phyloP scores from a whole-genome alignment of 768 basidiomycete genomes.

The Amanita polypyramis region DNA sequence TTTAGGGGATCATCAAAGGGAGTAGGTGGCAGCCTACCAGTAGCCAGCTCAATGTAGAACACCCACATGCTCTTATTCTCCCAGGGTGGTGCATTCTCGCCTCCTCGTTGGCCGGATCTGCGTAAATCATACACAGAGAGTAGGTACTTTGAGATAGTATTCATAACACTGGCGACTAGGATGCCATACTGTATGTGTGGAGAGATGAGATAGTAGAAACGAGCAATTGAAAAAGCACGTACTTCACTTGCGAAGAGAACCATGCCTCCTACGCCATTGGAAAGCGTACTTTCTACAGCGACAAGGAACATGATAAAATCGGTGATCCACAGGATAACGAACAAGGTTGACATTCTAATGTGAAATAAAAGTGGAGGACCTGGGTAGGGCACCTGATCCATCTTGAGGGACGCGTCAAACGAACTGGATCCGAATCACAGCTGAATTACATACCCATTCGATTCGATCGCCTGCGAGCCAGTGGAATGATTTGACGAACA shows the following conservation, averaged over 20 bases:
- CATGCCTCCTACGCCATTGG: conserved; percentile 79
- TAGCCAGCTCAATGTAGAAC: conserved; percentile 88
- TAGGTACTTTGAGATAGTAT: conserved; percentile 72
- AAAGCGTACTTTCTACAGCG: conserved; percentile 70
- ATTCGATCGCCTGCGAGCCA: conserved; percentile 94
- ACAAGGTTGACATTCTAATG: conserved; percentile 66
- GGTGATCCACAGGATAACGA: conserved; percentile 60
- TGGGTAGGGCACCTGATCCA: conserved; percentile 92
- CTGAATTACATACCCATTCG: conserved; percentile 65
- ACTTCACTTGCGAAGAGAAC: conserved; percentile 95
- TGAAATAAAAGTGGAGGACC: conserved; percentile 81
- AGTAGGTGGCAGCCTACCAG: conserved; percentile 45
- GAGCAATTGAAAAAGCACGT: conserved; percentile 17
- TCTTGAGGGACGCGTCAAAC: conserved; percentile 38
- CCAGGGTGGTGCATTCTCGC: conserved; percentile 86
- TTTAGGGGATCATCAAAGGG: conserved; percentile 8
- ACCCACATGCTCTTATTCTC: conserved; percentile 97
- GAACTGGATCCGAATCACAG: not conserved
- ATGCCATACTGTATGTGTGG: conserved; percentile 64
- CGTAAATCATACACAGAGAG: conserved; percentile 77
- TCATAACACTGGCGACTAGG: conserved; percentile 69
- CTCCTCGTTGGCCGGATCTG: conserved; percentile 65
- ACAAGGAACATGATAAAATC: conserved; percentile 74
- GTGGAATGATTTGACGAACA: conserved; percentile 96
- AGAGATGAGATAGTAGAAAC: conserved; percentile 8